phyloP scores from a whole-genome alignment of 208 protist species.

The Spongospora subterranea region DNA sequence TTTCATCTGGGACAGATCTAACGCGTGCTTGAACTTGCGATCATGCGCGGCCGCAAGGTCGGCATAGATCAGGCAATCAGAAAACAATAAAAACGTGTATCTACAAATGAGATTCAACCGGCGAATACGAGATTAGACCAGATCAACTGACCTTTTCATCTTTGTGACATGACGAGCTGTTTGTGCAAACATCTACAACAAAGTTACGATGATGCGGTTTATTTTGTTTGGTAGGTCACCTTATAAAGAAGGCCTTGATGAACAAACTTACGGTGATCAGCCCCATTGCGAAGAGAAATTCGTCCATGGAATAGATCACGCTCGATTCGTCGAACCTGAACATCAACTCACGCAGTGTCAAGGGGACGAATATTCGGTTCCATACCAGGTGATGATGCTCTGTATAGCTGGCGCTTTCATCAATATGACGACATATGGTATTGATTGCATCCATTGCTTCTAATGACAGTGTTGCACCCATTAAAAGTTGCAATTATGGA shows the following conservation, averaged over 20 bases:
- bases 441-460: background rate
- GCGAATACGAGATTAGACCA: background rate
- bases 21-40: background rate
- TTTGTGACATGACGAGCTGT: background rate
- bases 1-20: background rate
- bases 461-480: background rate
- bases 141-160: background rate
- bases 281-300: background rate
- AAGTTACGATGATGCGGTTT: background rate
- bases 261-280: background rate
- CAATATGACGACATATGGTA: background rate
- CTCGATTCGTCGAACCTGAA: background rate
- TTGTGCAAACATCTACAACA: slow-evolving; percentile 3
- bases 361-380: background rate
- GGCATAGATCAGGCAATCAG: slow-evolving; percentile 43
- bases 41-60: background rate
- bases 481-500: background rate
- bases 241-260: slow-evolving; percentile 32
- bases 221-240: background rate
- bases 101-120: background rate
- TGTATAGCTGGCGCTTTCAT: slow-evolving; percentile 13
- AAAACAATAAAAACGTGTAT: slow-evolving; percentile 47
- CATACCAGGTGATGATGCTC: background rate
- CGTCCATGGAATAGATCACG: slow-evolving; percentile 29
- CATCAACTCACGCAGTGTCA: background rate